A percentile compares a stretch with the other conserved stretches of the same genome.
These are phyloP conservation scores for Ceratobasidium sp. DNA, from an alignment of 1,284 basidiomycete species.

Conservation along the genomic window DNA sequence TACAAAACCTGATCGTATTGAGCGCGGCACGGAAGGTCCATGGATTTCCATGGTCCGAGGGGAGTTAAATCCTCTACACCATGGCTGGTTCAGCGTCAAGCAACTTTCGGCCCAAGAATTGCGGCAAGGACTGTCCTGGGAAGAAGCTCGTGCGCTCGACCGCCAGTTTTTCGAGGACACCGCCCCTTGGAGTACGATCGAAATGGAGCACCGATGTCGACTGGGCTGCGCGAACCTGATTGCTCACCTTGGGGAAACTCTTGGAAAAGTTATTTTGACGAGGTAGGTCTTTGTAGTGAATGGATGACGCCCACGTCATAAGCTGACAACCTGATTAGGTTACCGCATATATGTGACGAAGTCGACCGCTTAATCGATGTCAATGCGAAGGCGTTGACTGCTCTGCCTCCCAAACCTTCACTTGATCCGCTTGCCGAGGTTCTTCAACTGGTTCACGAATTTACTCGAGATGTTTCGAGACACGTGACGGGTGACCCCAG, in stretches of 20 bases:
- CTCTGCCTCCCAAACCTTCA: slow-evolving; percentile 11
- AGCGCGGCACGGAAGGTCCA: slow-evolving; percentile 67
- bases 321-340: slow-evolving; percentile 1
- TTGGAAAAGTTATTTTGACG: slow-evolving; percentile 41
- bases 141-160: slow-evolving; percentile 71
- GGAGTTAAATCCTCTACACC: slow-evolving; percentile 66
- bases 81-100: slow-evolving; percentile 82
- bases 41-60: slow-evolving; percentile 75
- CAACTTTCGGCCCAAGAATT: slow-evolving; percentile 72
- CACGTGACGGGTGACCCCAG: slow-evolving; percentile 30
- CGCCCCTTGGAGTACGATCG: slow-evolving; percentile 65
- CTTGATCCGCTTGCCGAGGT: slow-evolving; percentile 40
- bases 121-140: slow-evolving; percentile 69
- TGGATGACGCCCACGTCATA: not conserved
- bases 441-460: slow-evolving; percentile 27
- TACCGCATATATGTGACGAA: slow-evolving; percentile 43
- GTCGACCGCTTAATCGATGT: slow-evolving; percentile 35
- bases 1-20: slow-evolving; percentile 84
- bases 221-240: slow-evolving; percentile 35
- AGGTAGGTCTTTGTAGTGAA: not conserved
- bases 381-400: slow-evolving; percentile 14
- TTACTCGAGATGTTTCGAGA: slow-evolving; percentile 31
- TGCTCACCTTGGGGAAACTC: slow-evolving; percentile 27
- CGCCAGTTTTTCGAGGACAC: slow-evolving; percentile 74
- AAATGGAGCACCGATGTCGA: slow-evolving; percentile 10